Evolutionary conservation across 2,329 filamentous ascomycete species (phyloP).

Genomic region (Venturia effusa): DNA sequence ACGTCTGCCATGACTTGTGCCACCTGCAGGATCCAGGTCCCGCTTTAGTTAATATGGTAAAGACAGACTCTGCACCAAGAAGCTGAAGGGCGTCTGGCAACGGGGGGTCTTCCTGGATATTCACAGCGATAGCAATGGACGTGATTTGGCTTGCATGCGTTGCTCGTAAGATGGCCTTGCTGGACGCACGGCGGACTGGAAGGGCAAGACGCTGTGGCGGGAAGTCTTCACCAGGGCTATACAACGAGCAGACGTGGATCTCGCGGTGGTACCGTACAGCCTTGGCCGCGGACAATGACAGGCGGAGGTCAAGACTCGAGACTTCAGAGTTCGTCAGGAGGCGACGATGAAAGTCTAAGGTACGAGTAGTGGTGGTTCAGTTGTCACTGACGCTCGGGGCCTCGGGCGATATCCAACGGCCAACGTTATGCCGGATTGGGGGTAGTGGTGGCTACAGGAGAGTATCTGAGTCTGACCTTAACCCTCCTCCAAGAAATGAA

Average conservation of each 20-base stretch:
- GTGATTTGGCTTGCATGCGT: not conserved
- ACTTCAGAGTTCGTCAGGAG: not conserved
- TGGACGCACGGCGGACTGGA: not conserved
- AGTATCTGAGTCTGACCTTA: too few relatives aligned
- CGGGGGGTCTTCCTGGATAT: not conserved
- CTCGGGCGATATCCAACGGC: not conserved
- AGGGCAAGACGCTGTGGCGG: not conserved
- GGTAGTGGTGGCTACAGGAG: not conserved
- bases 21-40: not conserved
- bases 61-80: not conserved
- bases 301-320: not conserved
- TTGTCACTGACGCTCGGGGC: not conserved
- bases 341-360: not conserved
- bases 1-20: not conserved
- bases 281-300: not conserved
- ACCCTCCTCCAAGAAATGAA: not conserved
- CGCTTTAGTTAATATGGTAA: slow-evolving; percentile 1
- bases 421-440: not conserved
- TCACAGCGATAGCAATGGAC: too few relatives aligned
- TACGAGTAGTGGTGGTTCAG: not conserved
- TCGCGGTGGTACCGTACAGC: not conserved
- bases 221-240: not conserved
- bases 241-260: not conserved
- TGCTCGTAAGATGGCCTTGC: not conserved
- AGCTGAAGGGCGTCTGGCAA: not conserved